Percentiles rank a stretch among this genome's conserved stretches.
These are phyloP conservation scores for Mucor saturninus DNA, from an alignment of 371 early-diverging fungal species.

Conservation along the genomic window DNA sequence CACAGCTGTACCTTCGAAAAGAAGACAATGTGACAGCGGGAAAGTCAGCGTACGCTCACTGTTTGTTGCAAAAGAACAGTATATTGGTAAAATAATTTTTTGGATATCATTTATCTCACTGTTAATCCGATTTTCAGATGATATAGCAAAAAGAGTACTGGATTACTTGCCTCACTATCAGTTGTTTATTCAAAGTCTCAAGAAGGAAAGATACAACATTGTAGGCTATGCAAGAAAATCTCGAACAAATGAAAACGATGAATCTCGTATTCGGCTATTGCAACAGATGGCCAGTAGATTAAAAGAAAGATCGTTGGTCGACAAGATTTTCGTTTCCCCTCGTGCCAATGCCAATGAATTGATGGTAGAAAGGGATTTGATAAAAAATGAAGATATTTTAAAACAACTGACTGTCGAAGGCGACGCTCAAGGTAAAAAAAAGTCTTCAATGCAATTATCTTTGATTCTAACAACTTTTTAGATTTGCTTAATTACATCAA, in stretches of 20 bases:
- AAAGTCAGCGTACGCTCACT: constrained; percentile 28
- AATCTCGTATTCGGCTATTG: constrained; percentile 28
- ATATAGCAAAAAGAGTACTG: constrained; percentile 27
- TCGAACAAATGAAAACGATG: constrained; percentile 28
- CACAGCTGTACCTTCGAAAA: constrained; percentile 20
- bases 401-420: constrained; percentile 22
- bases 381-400: constrained; percentile 24
- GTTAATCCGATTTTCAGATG: constrained; percentile 26
- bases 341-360: constrained; percentile 23
- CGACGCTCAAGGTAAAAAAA: constrained; percentile 24
- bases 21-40: constrained; percentile 18
- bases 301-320: constrained; percentile 22
- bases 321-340: constrained; percentile 28
- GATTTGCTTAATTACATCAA: constrained; percentile 22
- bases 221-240: constrained; percentile 34
- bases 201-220: constrained; percentile 26
- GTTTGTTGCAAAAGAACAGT: constrained; percentile 30
- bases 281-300: constrained; percentile 19
- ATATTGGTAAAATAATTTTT: constrained; percentile 28
- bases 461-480: constrained; percentile 27
- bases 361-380: constrained; percentile 22
- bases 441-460: constrained; percentile 22
- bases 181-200: constrained; percentile 24
- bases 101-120: constrained; percentile 28
- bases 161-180: constrained; percentile 30